Base-by-base conservation (phyloP, 202 grass and related monocot species). In the Zizania palustris region DNA sequence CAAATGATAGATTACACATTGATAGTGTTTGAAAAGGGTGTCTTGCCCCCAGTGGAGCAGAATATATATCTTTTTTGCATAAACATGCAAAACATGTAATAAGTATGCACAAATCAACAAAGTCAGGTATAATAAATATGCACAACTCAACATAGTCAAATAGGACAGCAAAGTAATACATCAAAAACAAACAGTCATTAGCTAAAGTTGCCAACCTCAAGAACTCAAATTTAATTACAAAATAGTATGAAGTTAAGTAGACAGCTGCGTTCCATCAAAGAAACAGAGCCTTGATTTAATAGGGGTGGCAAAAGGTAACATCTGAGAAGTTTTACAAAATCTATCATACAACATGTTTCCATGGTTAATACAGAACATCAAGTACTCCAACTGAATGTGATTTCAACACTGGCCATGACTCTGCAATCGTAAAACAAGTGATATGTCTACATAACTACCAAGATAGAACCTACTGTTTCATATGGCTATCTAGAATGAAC, bases 401-500 rank as follows among this genome's bases (percentile, higher is more conserved):
- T 80, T 46, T 80, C 76, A 48, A 77, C 60, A 76, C 58, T 88
- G 76, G 80, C 71, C 83, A 88, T 72, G 46, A 72, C 60, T 72
- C 51, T 59, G 72, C 51, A 67, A 76, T 62, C 53, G 57, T 72
- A 55, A 64, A 81, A 69, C 42, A 72, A 63, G 78, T 11, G 36
- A 43, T 72, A 72, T 55, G 68, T 62, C 68, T 72, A 80, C 67
- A 72, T 41, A 63, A 63, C 19, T 40, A 63, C 19, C 44, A 80
- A 63, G 68, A 54, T 4, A 71, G 48, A 54, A 51, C 16, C 48
- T 70, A 71, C 18, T 62, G 46, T 71, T 80, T 39, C 68, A 80
- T 62, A 77, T 55, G 68, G 58, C 71, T 88, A 84, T 80, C 86
- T 84, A 64, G 65, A 81, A 85, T 61, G 75, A 85, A 88, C 77